Conservation (phyloP, 805 yeast genomes). For the Metschnikowia koreensis region DNA sequence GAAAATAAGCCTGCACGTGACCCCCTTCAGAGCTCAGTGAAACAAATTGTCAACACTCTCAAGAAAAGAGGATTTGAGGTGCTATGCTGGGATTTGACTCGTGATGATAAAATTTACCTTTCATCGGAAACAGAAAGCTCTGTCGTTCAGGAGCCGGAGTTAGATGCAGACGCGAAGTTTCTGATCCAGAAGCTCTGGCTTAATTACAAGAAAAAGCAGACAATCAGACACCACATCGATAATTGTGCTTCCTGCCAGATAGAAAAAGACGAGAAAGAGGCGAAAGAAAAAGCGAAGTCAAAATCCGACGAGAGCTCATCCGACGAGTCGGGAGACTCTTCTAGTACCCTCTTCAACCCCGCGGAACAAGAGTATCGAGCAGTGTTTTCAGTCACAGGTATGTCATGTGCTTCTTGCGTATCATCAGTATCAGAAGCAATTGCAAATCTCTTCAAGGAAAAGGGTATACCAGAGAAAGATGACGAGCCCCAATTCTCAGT, state of each 20-base stretch:
- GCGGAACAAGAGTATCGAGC: constrained; percentile 39
- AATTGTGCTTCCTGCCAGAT: constrained; percentile 44
- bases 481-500: constrained; percentile 43
- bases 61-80: constrained; percentile 39
- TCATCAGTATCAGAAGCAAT: constrained; percentile 31
- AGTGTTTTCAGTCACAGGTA: constrained; percentile 49
- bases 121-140: constrained; percentile 9
- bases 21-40: constrained; percentile 20
- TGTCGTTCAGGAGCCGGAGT: constrained; percentile 10
- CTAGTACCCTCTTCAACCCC: constrained; percentile 5
- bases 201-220: constrained; percentile 17
- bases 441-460: constrained; percentile 19
- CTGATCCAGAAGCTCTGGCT: constrained; percentile 13
- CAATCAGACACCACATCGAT: constrained; percentile 35
- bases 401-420: constrained; percentile 43
- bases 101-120: constrained; percentile 16
- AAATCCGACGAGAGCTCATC: background rate
- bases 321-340: background rate
- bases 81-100: constrained; percentile 31
- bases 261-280: constrained; percentile 8
- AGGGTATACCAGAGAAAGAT: constrained; percentile 1
- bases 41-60: constrained; percentile 26
- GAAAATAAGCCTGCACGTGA: constrained; percentile 6
- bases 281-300: background rate
- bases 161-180: background rate